These are phyloP conservation scores for Calamus simplicifolius DNA, from an alignment of 176 grass and related monocot genomes.

Conservation along the genomic window DNA sequence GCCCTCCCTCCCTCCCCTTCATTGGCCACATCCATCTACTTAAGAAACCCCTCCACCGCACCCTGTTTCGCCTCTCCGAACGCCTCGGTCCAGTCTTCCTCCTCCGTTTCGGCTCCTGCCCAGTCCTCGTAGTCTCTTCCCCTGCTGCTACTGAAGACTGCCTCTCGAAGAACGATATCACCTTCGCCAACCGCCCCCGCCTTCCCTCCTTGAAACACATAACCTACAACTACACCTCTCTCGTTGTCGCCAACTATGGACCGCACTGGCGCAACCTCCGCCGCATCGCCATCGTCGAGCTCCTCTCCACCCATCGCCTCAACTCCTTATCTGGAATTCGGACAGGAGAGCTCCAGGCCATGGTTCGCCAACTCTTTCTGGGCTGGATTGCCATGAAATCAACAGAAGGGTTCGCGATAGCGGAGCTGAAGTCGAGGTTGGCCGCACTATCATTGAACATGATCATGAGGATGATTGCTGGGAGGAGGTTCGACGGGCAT, in stretches of 20 bases:
- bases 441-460: slow-evolving; percentile 18
- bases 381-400: background rate
- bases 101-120: slow-evolving; percentile 45
- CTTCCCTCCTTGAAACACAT: slow-evolving; percentile 29
- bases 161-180: slow-evolving; percentile 46
- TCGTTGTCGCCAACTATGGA: slow-evolving; percentile 28
- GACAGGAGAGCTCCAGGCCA: slow-evolving; percentile 23
- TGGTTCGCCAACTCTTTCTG: slow-evolving; percentile 16
- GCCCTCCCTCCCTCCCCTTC: slow-evolving; percentile 37
- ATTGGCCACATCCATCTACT: slow-evolving; percentile 65
- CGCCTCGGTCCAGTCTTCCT: slow-evolving; percentile 36
- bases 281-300: slow-evolving; percentile 28
- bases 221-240: slow-evolving; percentile 28
- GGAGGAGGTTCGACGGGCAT: slow-evolving; percentile 21
- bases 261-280: slow-evolving; percentile 52
- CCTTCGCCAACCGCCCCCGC: slow-evolving; percentile 36
- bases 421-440: slow-evolving; percentile 18
- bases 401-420: background rate
- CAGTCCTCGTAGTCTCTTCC: slow-evolving; percentile 39
- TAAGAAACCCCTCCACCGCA: slow-evolving; percentile 43
- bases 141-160: slow-evolving; percentile 45
- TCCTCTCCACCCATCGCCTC: slow-evolving; percentile 41
- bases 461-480: slow-evolving; percentile 21
- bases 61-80: slow-evolving; percentile 18
- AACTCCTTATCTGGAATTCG: slow-evolving; percentile 26